These are phyloP conservation scores for Fusarium poae DNA, from an alignment of 2,329 filamentous ascomycete species.

Conservation along the genomic window DNA sequence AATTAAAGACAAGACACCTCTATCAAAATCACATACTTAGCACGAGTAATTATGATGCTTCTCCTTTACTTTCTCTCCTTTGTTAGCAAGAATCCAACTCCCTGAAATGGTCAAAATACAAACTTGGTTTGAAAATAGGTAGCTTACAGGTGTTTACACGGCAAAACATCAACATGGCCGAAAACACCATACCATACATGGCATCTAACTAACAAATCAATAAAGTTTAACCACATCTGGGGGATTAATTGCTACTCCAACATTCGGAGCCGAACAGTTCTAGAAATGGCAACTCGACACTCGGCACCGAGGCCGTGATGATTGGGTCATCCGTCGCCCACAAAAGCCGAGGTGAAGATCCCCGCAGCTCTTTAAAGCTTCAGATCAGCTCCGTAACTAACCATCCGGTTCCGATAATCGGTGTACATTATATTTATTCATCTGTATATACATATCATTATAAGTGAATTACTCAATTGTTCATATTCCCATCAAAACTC, in stretches of 20 bases:
- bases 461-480: background rate
- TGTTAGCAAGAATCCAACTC: background rate
- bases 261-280: constrained; percentile 31
- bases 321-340: constrained; percentile 14
- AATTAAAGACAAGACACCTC: background rate
- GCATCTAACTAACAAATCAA: background rate
- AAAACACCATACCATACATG: background rate
- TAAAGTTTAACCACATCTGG: constrained; percentile 3
- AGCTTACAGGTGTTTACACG: background rate
- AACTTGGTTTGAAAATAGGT: constrained; percentile 6
- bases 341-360: constrained; percentile 33
- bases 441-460: background rate
- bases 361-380: constrained; percentile 30
- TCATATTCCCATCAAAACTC: constrained; percentile 3
- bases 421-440: constrained; percentile 17
- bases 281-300: constrained; percentile 23
- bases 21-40: background rate
- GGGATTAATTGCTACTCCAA: background rate
- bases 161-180: constrained; percentile 25
- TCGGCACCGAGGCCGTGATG: constrained; percentile 37
- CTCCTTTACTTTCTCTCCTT: background rate
- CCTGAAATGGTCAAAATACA: background rate
- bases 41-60: background rate
- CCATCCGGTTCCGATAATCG: constrained; percentile 33
- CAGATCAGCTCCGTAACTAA: constrained; percentile 17